Evolutionary conservation across 495 filamentous ascomycete genomes (phyloP).

Genomic region (Cairneyella variabilis): DNA sequence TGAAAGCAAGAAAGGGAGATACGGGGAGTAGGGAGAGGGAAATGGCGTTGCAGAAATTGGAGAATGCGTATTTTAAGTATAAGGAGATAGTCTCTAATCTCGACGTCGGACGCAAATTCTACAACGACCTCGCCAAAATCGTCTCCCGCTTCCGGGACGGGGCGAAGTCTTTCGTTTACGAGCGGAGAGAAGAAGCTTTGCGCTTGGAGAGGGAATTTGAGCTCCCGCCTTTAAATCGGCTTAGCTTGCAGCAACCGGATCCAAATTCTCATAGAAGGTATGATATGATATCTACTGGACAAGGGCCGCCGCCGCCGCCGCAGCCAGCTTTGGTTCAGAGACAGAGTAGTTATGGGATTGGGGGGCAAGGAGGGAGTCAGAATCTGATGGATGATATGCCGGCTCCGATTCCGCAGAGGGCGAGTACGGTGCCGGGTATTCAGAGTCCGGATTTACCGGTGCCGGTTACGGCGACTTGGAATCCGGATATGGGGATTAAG

Average conservation of each 20-base stretch:
- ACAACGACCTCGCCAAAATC: slow-evolving; percentile 89
- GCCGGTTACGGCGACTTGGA: slow-evolving; percentile 59
- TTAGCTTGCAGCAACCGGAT: neutral
- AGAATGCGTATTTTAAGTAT: slow-evolving; percentile 91
- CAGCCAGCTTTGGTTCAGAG: slow-evolving; percentile 10
- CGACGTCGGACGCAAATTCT: slow-evolving; percentile 89
- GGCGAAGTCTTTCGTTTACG: slow-evolving; percentile 71
- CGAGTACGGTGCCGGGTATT: slow-evolving; percentile 43
- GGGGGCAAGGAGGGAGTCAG: too few species aligned
- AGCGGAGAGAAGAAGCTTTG: slow-evolving; percentile 74
- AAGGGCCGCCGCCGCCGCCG: neutral
- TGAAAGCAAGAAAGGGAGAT: slow-evolving; percentile 65
- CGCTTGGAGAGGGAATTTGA: slow-evolving; percentile 61
- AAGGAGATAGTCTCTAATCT: slow-evolving; percentile 89
- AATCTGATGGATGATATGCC: slow-evolving; percentile 46
- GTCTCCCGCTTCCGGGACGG: slow-evolving; percentile 76
- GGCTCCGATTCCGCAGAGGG: slow-evolving; percentile 50
- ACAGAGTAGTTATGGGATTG: neutral
- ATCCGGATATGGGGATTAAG: slow-evolving; percentile 73
- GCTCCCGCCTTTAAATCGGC: neutral
- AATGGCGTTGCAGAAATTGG: slow-evolving; percentile 78
- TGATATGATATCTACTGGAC: neutral
- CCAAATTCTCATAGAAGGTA: neutral
- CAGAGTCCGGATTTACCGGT: slow-evolving; percentile 31
- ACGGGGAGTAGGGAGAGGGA: slow-evolving; percentile 72